Evolutionary conservation across 2,329 filamentous ascomycete species (phyloP).

Genomic region (Fusarium sp.): DNA sequence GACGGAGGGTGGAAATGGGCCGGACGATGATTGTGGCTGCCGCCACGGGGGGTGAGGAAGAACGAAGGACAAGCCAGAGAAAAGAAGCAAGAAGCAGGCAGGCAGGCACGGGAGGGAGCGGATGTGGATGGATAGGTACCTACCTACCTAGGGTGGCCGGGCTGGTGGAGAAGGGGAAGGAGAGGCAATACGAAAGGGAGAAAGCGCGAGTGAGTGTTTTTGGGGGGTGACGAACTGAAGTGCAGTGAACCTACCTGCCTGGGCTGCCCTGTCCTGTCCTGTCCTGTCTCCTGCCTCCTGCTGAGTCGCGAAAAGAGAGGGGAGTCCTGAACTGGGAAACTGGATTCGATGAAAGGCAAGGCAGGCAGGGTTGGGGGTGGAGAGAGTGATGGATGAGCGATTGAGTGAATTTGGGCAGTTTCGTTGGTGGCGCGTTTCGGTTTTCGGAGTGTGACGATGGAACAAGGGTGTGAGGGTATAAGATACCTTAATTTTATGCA

Average conservation of each 20-base stretch:
- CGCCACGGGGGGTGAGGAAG: constrained; percentile 2
- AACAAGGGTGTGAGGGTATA: constrained; percentile 20
- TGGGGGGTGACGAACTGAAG: constrained; percentile 14
- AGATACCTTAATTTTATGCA: constrained; percentile 10
- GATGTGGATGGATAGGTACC: constrained; percentile 10
- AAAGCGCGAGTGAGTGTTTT: constrained; percentile 22
- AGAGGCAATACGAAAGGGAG: constrained; percentile 30
- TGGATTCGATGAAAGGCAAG: constrained; percentile 18
- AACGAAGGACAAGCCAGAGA: constrained; percentile 4
- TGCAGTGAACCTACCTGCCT: background rate
- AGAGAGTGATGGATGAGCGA: constrained; percentile 3
- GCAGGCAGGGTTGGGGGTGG: constrained; percentile 18
- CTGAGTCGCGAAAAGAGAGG: background rate
- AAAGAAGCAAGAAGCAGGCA: constrained; percentile 1
- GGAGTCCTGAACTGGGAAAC: constrained; percentile 5
- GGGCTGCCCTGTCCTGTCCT: background rate
- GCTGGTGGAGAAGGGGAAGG: constrained; percentile 27
- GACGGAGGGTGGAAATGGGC: constrained; percentile 29
- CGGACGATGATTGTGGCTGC: constrained; percentile 28
- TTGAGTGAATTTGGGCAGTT: background rate
- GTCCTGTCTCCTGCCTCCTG: background rate
- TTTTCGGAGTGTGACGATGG: constrained; percentile 1
- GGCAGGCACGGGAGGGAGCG: constrained; percentile 2
- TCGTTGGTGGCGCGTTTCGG: constrained; percentile 31
- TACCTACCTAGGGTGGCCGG: background rate